Conservation (phyloP, 345 rosid species). For the Cochlearia excelsa region DNA sequence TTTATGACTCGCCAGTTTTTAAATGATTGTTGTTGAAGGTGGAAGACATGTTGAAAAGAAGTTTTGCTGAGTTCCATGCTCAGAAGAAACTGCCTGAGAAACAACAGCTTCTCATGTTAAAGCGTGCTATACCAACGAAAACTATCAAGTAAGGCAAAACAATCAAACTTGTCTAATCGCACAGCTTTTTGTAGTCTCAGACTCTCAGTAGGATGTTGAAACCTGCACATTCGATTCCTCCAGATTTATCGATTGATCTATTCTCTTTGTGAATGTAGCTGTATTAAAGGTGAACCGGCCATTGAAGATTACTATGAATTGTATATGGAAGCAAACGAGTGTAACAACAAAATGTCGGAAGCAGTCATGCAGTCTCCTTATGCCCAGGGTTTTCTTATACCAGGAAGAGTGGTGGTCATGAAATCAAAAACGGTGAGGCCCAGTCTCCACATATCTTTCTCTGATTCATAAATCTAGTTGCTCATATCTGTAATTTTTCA, state of each 20-base stretch:
- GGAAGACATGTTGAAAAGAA: constrained; percentile 98
- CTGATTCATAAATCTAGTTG: constrained; percentile 17
- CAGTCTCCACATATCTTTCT: constrained; percentile 21
- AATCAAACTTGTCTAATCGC: constrained; percentile 1
- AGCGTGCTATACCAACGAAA: constrained; percentile 72
- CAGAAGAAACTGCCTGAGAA: constrained; percentile 91
- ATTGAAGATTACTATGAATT: constrained; percentile 87
- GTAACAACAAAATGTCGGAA: constrained; percentile 48
- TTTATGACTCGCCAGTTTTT: constrained; percentile 12
- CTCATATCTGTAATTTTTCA: constrained; percentile 36
- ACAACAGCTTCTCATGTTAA: constrained; percentile 68
- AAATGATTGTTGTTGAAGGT: constrained; percentile 50
- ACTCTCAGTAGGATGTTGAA: neutral
- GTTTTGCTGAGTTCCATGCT: constrained; percentile 95
- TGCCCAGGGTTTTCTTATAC: constrained; percentile 45
- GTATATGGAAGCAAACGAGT: constrained; percentile 55
- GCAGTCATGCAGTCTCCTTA: constrained; percentile 60
- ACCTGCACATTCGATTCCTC: constrained; percentile 5
- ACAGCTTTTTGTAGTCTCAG: constrained; percentile 6
- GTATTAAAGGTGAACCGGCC: constrained; percentile 89
- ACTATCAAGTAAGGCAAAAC: constrained; percentile 61
- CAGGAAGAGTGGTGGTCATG: constrained; percentile 85
- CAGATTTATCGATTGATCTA: constrained; percentile 9
- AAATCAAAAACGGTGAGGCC: constrained; percentile 71
- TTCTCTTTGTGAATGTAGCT: constrained; percentile 46